Evolutionary conservation across 352 stramenopile species (phyloP), one percentile per base, ranked within the genome.

Genomic region (Pythium aristosporum): DNA sequence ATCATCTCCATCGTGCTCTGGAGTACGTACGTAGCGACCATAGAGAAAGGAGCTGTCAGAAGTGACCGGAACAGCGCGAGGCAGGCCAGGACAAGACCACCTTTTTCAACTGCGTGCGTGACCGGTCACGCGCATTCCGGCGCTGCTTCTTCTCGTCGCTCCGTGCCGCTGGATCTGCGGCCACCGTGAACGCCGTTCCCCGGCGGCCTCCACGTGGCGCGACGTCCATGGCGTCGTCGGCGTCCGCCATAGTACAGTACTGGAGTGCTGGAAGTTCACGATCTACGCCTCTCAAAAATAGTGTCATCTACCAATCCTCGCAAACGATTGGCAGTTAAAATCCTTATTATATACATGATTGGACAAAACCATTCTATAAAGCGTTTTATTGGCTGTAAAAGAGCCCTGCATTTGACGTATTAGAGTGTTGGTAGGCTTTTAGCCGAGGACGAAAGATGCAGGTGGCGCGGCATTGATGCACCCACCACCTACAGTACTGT

Each of bases 71-170:
- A 5, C 5, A 15, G 18, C 13, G 15, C 15, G 9, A 46, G 13
- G 7, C 10, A 46, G 9, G 13, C 5, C 13, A 20, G 11, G 39
- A 20, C 13, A 20, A 16, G 11, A 18, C 41, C 60, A 88, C 79
- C 52, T 79, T 72, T 59, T 86, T 85, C 67, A 80, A 69, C 32
- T 77, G 72, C 41, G 69, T 85, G 61, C 75, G 77, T 48, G 78
- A 70, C 49, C 80, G 77, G 61, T 89, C 80, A 57, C 80, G 80
- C 32, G 82, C 80, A 64, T 89, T 89, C 57, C 80, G 77, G 4
- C 52, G 63, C 63, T 57, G 42, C 49, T 64, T 69, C 55, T 54
- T 54, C 39, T 46, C 46, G 23, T 44, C 41, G 30, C 10, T 4
- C 11, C 28, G 7, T 2, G 16, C 16, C 2, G 39, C 16, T 30